A percentile compares a stretch with the other conserved stretches of the same genome.
Conservation (phyloP, 257 asterid genomes). For the Nicotiana attenuata region DNA sequence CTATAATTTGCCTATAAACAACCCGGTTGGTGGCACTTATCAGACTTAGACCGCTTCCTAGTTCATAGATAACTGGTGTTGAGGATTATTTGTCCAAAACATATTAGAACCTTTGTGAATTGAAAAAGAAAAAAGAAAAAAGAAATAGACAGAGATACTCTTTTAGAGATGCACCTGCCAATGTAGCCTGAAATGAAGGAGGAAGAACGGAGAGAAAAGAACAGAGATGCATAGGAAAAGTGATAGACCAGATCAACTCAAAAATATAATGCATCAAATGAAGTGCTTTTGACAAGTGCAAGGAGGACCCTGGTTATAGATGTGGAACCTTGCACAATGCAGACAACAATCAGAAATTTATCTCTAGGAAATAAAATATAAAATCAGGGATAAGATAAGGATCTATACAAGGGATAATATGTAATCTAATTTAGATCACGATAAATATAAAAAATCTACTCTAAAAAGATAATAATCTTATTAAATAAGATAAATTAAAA, state of each 20-base stretch:
- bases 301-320: too few relatives aligned
- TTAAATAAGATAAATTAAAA: background rate
- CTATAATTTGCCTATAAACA: conserved; percentile 3
- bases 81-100: background rate
- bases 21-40: background rate
- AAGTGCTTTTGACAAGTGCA: too few relatives aligned
- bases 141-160: background rate
- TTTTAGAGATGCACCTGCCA: background rate
- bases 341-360: too few relatives aligned
- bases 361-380: background rate
- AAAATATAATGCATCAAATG: too few relatives aligned
- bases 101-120: background rate
- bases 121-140: too few relatives aligned
- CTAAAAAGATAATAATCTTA: too few relatives aligned
- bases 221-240: too few relatives aligned
- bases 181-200: background rate
- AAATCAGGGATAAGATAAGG: background rate
- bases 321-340: background rate
- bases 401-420: background rate
- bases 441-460: too few relatives aligned
- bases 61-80: background rate
- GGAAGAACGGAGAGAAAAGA: background rate
- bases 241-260: too few relatives aligned
- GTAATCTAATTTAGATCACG: background rate
- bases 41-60: background rate